Conservation (phyloP, 2,329 filamentous ascomycete genomes). For the Dryadomyces quercus-mongolicae region DNA sequence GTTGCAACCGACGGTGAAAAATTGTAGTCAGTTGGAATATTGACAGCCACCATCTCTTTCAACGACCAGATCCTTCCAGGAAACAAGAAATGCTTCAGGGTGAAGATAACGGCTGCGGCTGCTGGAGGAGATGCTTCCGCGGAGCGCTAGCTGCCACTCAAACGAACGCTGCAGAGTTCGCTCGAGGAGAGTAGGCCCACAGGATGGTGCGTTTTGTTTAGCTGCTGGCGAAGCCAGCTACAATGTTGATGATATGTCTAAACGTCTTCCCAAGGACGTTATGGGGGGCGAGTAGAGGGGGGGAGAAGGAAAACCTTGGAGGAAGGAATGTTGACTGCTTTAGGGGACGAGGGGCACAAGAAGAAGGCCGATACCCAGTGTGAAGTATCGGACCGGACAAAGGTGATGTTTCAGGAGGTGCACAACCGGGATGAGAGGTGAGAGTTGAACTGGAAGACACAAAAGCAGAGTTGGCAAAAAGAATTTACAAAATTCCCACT, state of each 20-base stretch:
- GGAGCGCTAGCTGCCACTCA: conserved; percentile 97
- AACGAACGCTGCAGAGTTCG: conserved; percentile 91
- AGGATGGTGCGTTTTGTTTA: conserved; percentile 47
- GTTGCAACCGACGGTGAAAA: conserved; percentile 73
- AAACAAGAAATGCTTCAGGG: neutral
- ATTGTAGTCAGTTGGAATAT: conserved; percentile 70
- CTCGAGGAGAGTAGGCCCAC: conserved; percentile 96
- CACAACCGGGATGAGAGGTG: too few relatives aligned
- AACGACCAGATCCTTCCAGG: neutral
- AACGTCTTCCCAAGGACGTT: conserved; percentile 68
- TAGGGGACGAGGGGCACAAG: conserved; percentile 8
- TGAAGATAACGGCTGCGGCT: neutral
- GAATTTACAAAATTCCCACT: neutral
- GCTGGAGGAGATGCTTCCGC: conserved; percentile 36
- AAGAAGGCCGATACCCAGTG: conserved; percentile 59
- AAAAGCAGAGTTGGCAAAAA: neutral
- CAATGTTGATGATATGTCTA: conserved; percentile 33
- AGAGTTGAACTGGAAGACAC: neutral
- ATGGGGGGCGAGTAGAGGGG: conserved; percentile 79
- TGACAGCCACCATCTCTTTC: conserved; percentile 69
- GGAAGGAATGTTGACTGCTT: conserved; percentile 75
- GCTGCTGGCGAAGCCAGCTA: conserved; percentile 83
- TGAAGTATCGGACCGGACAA: conserved; percentile 55
- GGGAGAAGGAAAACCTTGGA: conserved; percentile 71
- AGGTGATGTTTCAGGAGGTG: neutral